Evolutionary conservation across 2,329 filamentous ascomycete genomes (phyloP).

Genomic region (Chaetomium globosum): DNA sequence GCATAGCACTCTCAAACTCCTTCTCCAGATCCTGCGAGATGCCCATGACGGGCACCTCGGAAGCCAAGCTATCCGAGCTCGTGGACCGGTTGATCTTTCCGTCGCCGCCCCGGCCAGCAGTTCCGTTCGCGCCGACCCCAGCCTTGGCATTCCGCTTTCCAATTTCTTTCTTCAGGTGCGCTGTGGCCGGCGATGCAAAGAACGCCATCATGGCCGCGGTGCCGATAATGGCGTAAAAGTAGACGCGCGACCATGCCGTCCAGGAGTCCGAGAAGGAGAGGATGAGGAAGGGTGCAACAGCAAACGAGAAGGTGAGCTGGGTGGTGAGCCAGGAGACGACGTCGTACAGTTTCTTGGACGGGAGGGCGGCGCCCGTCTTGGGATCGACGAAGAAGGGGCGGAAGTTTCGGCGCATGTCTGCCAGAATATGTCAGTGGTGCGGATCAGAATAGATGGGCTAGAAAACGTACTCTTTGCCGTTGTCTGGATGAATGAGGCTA

Average conservation of each 20-base stretch:
- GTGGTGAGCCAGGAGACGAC: slow-evolving; percentile 41
- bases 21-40: slow-evolving; percentile 74
- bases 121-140: slow-evolving; percentile 41
- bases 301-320: slow-evolving; percentile 65
- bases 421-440: background rate
- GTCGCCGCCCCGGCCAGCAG: background rate
- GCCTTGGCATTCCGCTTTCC: slow-evolving; percentile 59
- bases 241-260: slow-evolving; percentile 78
- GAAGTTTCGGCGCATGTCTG: slow-evolving; percentile 85
- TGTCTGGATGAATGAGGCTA: slow-evolving; percentile 90
- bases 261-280: slow-evolving; percentile 72
- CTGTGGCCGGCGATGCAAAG: slow-evolving; percentile 76
- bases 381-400: slow-evolving; percentile 91
- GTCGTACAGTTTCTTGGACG: slow-evolving; percentile 85
- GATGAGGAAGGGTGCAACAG: slow-evolving; percentile 80
- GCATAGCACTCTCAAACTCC: slow-evolving; percentile 77
- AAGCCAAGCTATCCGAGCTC: slow-evolving; percentile 61
- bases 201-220: slow-evolving; percentile 68
- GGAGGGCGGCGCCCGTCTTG: slow-evolving; percentile 67
- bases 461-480: slow-evolving; percentile 81
- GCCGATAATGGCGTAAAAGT: slow-evolving; percentile 80
- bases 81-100: slow-evolving; percentile 44
- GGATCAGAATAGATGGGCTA: background rate
- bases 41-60: slow-evolving; percentile 69
- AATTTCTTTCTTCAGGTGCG: slow-evolving; percentile 57